Evolutionary conservation across 495 filamentous ascomycete species (phyloP), one percentile per base, ranked within the genome.

Genomic region (Ascodesmis nigricans): DNA sequence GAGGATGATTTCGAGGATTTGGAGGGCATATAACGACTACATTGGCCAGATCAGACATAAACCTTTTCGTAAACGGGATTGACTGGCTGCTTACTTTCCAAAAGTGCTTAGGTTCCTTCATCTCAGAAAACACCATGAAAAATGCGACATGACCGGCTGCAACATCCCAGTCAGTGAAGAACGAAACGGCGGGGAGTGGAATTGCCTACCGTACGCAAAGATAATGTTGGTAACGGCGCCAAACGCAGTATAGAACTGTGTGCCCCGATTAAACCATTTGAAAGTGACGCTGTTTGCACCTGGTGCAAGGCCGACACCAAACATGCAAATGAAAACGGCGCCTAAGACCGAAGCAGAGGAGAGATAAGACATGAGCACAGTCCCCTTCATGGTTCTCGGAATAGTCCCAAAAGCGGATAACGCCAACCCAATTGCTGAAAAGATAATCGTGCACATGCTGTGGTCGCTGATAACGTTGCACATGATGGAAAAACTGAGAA

Each of bases 81-180:
- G 40, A 43, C 13, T 2, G 0, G 14, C 21, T 22, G 11, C 7
- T 29, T 23, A 44, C 44, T 57, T 76, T 78, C 36, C 61, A 58
- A 46, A 66, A 78, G 45, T 78, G 67, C 26, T 54, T 45, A 1
- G 75, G 75, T 0, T 66, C 62, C 45, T 73, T 66, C 64, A 84
- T 73, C 52, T 84, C 78, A 38, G 73, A 66, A 47, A 78, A 75
- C 47, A 84, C 71, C 36, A 61, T 66, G 59, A 83, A 77, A 58
- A 79, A 73, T 45, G 73, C 66, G 47, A 77, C 59, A 58, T 78
- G 65, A 39, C 74, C 59, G 59, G 73, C 62, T 58, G 23, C 6
- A 26, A 34, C 22, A 42, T 29, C 21, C 9, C 29, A 22, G n/a
- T 32, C 30, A 25, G 15, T 14, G 21, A 18, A 16, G 13, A 16